Conservation (phyloP, 192 early-diverging fungal genomes). For the Allomyces javanicus region DNA sequence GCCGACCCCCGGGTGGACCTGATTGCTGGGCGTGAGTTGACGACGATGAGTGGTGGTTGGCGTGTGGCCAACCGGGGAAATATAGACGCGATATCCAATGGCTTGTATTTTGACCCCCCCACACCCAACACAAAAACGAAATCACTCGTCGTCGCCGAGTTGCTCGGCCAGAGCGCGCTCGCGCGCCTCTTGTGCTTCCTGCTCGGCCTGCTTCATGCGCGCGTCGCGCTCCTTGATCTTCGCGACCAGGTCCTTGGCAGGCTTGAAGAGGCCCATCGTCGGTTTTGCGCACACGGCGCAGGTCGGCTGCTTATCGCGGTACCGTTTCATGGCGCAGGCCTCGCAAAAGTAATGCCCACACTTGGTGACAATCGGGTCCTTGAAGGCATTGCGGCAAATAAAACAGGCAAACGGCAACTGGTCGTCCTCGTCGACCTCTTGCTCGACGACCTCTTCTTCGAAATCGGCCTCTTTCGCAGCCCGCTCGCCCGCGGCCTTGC, state of each 20-base stretch:
- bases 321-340: conserved; percentile 68
- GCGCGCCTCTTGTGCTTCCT: conserved; percentile 18
- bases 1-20: too few relatives aligned
- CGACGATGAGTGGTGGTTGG: too few relatives aligned
- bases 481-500: conserved; percentile 23
- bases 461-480: conserved; percentile 24
- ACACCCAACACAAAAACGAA: too few relatives aligned
- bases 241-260: conserved; percentile 48
- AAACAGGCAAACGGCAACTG: conserved; percentile 88
- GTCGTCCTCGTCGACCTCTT: conserved; percentile 43
- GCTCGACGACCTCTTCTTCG: conserved; percentile 15
- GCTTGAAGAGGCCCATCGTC: conserved; percentile 68
- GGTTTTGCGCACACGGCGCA: conserved; percentile 75
- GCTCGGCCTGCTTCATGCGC: conserved; percentile 24
- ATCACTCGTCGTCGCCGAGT: too few relatives aligned
- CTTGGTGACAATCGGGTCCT: conserved; percentile 76
- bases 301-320: conserved; percentile 52
- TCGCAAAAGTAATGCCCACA: conserved; percentile 97
- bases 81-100: too few relatives aligned
- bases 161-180: too few relatives aligned
- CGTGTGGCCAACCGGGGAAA: too few relatives aligned
- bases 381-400: conserved; percentile 78
- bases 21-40: too few relatives aligned
- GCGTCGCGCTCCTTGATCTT: conserved; percentile 31
- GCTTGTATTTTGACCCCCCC: too few relatives aligned